Conservation (phyloP, 352 stramenopile genomes). For the Phytophthora cajani region DNA sequence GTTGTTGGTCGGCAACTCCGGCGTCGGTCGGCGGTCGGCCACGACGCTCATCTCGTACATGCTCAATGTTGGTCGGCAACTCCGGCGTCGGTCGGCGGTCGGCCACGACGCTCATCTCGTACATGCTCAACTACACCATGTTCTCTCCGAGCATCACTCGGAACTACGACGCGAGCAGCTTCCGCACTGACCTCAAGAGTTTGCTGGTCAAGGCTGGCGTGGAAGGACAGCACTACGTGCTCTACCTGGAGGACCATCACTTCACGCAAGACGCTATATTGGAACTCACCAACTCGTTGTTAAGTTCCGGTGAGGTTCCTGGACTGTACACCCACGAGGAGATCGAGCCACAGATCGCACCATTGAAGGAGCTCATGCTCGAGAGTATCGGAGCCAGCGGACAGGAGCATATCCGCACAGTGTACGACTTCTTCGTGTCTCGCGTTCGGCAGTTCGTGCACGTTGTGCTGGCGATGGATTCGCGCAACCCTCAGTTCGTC, state of each 20-base stretch:
- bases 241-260: constrained; percentile 95
- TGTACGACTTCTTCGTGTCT: constrained; percentile 95
- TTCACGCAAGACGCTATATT: constrained; percentile 90
- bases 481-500: constrained; percentile 75
- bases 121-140: constrained; percentile 91
- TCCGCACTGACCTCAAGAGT: constrained; percentile 90
- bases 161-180: constrained; percentile 74
- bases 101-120: constrained; percentile 81
- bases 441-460: constrained; percentile 91
- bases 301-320: constrained; percentile 93
- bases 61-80: constrained; percentile 90
- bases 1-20: constrained; percentile 89
- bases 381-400: constrained; percentile 66
- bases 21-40: constrained; percentile 88
- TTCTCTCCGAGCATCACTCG: constrained; percentile 84
- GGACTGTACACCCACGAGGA: constrained; percentile 95
- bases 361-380: constrained; percentile 91
- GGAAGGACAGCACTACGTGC: constrained; percentile 83
- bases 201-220: constrained; percentile 87
- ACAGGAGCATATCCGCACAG: constrained; percentile 74
- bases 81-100: constrained; percentile 90
- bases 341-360: constrained; percentile 90
- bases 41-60: constrained; percentile 90
- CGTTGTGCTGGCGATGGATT: constrained; percentile 83
- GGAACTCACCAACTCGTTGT: constrained; percentile 92